phyloP scores from a whole-genome alignment of 768 basidiomycete species.

The Trametes meyenii region DNA sequence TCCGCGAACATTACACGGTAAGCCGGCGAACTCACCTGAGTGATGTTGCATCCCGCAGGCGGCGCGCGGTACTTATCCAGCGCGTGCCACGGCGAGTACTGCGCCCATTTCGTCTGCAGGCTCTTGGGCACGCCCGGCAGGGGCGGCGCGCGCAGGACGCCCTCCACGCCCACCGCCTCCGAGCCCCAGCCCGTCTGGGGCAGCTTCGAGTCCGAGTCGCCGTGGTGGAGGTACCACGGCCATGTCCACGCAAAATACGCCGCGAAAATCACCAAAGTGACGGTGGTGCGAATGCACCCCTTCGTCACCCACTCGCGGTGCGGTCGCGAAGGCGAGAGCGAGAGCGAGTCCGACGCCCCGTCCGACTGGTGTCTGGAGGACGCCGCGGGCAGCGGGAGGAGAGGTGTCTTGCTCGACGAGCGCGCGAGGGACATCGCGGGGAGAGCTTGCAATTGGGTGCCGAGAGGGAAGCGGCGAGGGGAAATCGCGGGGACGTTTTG shows the following conservation, averaged over 20 bases:
- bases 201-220: neutral
- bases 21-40: conserved; percentile 46
- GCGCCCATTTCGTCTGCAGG: conserved; percentile 47
- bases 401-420: conserved; percentile 16
- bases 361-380: neutral
- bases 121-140: conserved; percentile 14
- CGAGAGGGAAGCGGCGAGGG: neutral
- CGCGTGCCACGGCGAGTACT: conserved; percentile 64
- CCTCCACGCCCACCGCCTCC: neutral
- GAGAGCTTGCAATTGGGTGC: neutral
- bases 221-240: conserved; percentile 11
- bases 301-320: conserved; percentile 14
- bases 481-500: neutral
- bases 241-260: conserved; percentile 17
- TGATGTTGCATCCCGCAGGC: conserved; percentile 52
- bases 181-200: neutral
- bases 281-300: conserved; percentile 17
- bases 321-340: neutral
- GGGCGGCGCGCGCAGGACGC: conserved; percentile 17
- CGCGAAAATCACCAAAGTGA: conserved; percentile 13
- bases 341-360: neutral
- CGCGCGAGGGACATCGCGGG: conserved; percentile 10
- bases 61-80: conserved; percentile 47
- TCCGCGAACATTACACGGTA: neutral
- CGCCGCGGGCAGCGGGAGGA: conserved; percentile 7